Evolutionary conservation across 495 filamentous ascomycete genomes (phyloP).

Genomic region (Tuber umbilicatum): DNA sequence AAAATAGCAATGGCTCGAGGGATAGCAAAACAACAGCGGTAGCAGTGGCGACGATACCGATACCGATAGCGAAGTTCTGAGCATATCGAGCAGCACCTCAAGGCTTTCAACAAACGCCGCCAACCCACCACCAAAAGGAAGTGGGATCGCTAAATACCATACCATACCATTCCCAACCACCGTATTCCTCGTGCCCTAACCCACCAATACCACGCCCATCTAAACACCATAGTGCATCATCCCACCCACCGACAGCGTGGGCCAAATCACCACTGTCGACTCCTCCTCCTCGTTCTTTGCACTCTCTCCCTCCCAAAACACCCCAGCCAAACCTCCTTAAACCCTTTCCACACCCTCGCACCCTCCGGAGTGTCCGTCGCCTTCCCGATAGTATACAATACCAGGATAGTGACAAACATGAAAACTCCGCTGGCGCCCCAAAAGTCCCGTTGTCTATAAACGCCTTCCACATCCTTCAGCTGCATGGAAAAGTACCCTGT

Average conservation of each 20-base stretch:
- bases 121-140: not conserved
- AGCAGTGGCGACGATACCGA: too few species aligned
- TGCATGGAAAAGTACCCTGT: slow-evolving; percentile 77
- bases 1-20: too few species aligned
- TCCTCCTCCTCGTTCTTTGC: slow-evolving; percentile 9
- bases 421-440: slow-evolving; percentile 69
- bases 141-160: not conserved
- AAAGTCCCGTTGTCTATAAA: slow-evolving; percentile 59
- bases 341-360: slow-evolving; percentile 27
- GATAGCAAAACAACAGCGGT: too few species aligned
- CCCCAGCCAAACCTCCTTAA: slow-evolving; percentile 34
- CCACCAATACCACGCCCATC: not conserved
- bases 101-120: too few species aligned
- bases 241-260: slow-evolving; percentile 44
- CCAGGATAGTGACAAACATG: slow-evolving; percentile 55
- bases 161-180: not conserved
- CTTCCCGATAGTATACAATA: slow-evolving; percentile 48
- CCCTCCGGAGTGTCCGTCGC: slow-evolving; percentile 36
- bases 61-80: too few species aligned
- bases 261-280: not conserved
- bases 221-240: slow-evolving; percentile 42
- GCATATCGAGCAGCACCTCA: too few species aligned
- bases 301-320: slow-evolving; percentile 18
- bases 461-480: slow-evolving; percentile 52
- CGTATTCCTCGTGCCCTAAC: not conserved